Conservation (phyloP, 2,329 filamentous ascomycete genomes). For the Curvularia hawaiiensis region DNA sequence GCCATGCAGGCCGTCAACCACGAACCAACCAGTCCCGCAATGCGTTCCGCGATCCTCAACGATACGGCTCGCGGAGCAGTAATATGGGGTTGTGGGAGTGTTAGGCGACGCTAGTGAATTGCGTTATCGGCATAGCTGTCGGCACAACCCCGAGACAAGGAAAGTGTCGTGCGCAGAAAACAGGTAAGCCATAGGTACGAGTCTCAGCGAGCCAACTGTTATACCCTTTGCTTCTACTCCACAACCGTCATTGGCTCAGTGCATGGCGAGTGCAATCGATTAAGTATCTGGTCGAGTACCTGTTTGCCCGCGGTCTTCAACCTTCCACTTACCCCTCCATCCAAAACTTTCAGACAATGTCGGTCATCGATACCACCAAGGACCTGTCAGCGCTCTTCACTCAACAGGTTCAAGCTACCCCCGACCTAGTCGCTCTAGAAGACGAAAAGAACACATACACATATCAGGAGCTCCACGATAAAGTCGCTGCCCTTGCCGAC, state of each 20-base stretch:
- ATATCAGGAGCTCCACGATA: constrained; percentile 72
- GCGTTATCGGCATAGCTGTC: constrained; percentile 27
- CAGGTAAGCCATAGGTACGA: constrained; percentile 18
- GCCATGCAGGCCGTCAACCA: constrained; percentile 12
- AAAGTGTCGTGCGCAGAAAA: constrained; percentile 14
- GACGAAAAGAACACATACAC: constrained; percentile 71
- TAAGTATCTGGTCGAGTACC: constrained; percentile 29
- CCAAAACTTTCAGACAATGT: constrained; percentile 53
- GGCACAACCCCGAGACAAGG: constrained; percentile 17
- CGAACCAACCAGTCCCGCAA: constrained; percentile 11
- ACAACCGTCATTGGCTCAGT: constrained; percentile 19
- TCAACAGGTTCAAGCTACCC: constrained; percentile 70
- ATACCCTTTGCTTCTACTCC: constrained; percentile 23
- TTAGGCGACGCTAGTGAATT: constrained; percentile 20
- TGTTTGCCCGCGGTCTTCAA: constrained; percentile 3
- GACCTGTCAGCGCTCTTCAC: constrained; percentile 75
- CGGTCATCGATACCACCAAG: constrained; percentile 71
- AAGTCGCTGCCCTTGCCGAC: constrained; percentile 68
- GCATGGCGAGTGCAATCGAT: constrained; percentile 20
- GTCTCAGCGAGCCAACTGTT: constrained; percentile 24
- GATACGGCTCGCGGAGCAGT: constrained; percentile 24
- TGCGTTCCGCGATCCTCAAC: constrained; percentile 8
- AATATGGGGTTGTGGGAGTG: constrained; percentile 12
- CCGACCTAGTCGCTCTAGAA: constrained; percentile 72
- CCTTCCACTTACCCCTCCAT: constrained; percentile 13